Evolutionary conservation across 2,329 filamentous ascomycete species (phyloP).

Genomic region (Fulvia fulva): DNA sequence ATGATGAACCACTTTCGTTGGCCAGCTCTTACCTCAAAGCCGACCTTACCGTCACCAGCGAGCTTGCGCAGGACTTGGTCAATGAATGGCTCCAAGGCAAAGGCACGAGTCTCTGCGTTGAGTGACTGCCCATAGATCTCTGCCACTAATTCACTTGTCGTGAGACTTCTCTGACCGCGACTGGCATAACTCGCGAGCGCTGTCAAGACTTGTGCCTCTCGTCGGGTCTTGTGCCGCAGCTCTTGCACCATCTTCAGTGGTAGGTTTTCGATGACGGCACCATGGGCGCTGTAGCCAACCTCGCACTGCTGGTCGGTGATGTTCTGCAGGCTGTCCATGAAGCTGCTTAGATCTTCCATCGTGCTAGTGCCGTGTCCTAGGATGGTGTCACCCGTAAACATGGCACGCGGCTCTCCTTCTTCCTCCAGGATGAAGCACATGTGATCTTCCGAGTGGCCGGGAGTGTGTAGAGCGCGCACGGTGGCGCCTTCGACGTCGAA

Average conservation of each 20-base stretch:
- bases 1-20: slow-evolving; percentile 30
- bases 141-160: slow-evolving; percentile 45
- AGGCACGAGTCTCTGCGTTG: slow-evolving; percentile 34
- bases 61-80: slow-evolving; percentile 61
- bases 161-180: too few relatives aligned
- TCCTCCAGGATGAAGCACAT: slow-evolving; percentile 37
- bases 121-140: slow-evolving; percentile 41
- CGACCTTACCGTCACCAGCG: slow-evolving; percentile 35
- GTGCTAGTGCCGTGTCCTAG: slow-evolving; percentile 39
- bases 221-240: slow-evolving; percentile 36
- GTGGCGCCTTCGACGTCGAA: slow-evolving; percentile 41
- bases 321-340: slow-evolving; percentile 34
- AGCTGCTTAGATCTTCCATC: slow-evolving; percentile 39
- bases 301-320: slow-evolving; percentile 37
- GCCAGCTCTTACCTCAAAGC: slow-evolving; percentile 25
- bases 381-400: slow-evolving; percentile 40
- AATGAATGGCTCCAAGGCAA: slow-evolving; percentile 80
- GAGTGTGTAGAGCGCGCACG: slow-evolving; percentile 34
- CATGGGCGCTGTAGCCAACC: slow-evolving; percentile 47
- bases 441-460: slow-evolving; percentile 35
- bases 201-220: slow-evolving; percentile 40
- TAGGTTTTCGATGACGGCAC: slow-evolving; percentile 38
- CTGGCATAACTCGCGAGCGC: too few relatives aligned
- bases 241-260: slow-evolving; percentile 38
- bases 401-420: slow-evolving; percentile 35